Evolutionary conservation across 1,139 yeast species (phyloP).

Genomic region (Arxiozyma telluris): DNA sequence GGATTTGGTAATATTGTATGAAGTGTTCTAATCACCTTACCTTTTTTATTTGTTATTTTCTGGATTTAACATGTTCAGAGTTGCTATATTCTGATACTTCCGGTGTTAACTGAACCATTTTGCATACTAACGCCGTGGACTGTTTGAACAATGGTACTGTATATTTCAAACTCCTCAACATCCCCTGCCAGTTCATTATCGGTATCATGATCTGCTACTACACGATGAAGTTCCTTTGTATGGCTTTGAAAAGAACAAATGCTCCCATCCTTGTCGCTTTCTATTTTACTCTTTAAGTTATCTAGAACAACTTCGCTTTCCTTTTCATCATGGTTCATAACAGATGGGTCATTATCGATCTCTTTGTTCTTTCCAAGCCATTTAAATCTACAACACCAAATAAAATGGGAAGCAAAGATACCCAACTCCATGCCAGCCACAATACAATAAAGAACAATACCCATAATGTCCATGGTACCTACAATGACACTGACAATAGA

Average conservation of each 20-base stretch:
- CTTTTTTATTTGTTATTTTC: not conserved
- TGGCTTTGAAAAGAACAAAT: not conserved
- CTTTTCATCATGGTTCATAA: not conserved
- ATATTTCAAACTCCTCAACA: not conserved
- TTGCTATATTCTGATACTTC: not conserved
- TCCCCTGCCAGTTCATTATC: not conserved
- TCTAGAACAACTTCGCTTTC: not conserved
- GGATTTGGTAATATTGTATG: not conserved
- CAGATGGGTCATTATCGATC: constrained; percentile 1
- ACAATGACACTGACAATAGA: constrained; percentile 60
- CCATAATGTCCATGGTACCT: constrained; percentile 63
- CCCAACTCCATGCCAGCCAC: constrained; percentile 72
- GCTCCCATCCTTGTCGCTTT: not conserved
- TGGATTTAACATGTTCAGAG: not conserved
- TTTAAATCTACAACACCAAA: constrained; percentile 59
- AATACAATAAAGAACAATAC: constrained; percentile 62
- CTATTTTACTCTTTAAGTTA: not conserved
- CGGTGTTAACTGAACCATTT: constrained; percentile 2
- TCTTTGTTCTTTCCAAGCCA: constrained; percentile 24
- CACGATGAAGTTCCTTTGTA: not conserved
- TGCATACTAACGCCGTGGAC: constrained; percentile 11
- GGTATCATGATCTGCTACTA: not conserved
- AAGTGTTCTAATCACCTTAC: not conserved
- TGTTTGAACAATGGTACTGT: constrained; percentile 5
- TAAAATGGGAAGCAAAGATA: constrained; percentile 55